A percentile compares a stretch with the other conserved stretches of the same genome.
These are phyloP conservation scores for Xylaria sp. DNA, from an alignment of 495 filamentous ascomycete genomes.

Conservation along the genomic window DNA sequence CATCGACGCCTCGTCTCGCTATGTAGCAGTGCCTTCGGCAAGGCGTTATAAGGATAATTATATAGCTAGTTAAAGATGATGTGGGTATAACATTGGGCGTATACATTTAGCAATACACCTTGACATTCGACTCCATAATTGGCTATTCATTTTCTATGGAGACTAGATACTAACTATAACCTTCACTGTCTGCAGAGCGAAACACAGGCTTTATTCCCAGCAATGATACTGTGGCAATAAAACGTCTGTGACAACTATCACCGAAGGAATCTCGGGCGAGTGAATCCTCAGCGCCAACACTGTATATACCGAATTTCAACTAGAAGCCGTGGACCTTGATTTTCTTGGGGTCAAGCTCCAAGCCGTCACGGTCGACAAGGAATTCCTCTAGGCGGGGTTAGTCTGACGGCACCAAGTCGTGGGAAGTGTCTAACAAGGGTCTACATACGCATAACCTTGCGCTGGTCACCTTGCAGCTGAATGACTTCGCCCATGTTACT, in stretches of 20 bases:
- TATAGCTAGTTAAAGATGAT: not conserved
- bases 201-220: constrained; percentile 4
- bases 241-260: not conserved
- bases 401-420: not conserved
- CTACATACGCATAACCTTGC: constrained; percentile 45
- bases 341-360: constrained; percentile 27
- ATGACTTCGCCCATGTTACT: constrained; percentile 99
- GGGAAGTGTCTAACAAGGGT: not conserved
- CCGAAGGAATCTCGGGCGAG: not conserved
- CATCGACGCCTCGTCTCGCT: not conserved
- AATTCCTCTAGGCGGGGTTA: constrained; percentile 25
- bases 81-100: not conserved
- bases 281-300: not conserved
- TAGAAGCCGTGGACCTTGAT: constrained; percentile 30
- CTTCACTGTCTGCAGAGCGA: not conserved
- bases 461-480: constrained; percentile 98
- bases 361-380: constrained; percentile 15
- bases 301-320: not conserved
- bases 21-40: not conserved
- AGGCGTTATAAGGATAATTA: not conserved
- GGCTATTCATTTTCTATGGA: not conserved
- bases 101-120: not conserved
- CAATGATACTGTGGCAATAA: not conserved
- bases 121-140: not conserved
- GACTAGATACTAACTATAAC: constrained; percentile 9